Evolutionary conservation across 2,329 filamentous ascomycete genomes (phyloP), one percentile per base, ranked within the genome.

Genomic region (Rutstroemia sydowiana): DNA sequence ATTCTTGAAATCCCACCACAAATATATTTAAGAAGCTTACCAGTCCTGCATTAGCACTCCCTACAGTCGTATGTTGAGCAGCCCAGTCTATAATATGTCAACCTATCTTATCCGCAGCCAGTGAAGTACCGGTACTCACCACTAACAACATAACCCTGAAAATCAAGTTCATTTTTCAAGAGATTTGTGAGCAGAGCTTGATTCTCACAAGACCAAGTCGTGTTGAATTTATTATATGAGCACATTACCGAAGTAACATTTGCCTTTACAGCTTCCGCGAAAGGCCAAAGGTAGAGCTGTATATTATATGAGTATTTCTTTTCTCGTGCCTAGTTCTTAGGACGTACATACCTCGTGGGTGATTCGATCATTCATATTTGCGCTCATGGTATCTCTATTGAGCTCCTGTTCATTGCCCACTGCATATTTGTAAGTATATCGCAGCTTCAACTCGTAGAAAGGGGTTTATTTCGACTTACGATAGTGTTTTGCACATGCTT

Each of bases 161-260:
- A 92, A n/a, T 85, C 87, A 11, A 93, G 75, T 65, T 89, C 82
- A 13, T 74, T 69, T 68, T 88, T 88, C 14, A 88, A 70, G 3
- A 88, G 64, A 45, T 75, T 75, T 63, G 84, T 84, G 49, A 86
- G 63, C 3, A 73, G 68, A 45, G 77, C 71, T 54, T 77, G 75
- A 67, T 84, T 87, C 63, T 84, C 77, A 66, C 85, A 88, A 5
- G 75, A 75, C 68, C 82, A 87, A 13, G 78, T 82, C 56, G 81
- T 79, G 67, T 88, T 87, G 64, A 87, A 70, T 65, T 82, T 82
- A 65, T 87, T 84, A 68, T 88, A 88, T 16, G 79, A 82, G 69
- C 85, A 88, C 85, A 88, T 88, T 41, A 85, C 69, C 2, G 77
- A 75, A 1, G 78, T 81, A 2, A 83, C 81, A 40, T 83, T 82